Evolutionary conservation across 75 land plant genomes (phyloP).

Genomic region (Selaginella moellendorffii): DNA sequence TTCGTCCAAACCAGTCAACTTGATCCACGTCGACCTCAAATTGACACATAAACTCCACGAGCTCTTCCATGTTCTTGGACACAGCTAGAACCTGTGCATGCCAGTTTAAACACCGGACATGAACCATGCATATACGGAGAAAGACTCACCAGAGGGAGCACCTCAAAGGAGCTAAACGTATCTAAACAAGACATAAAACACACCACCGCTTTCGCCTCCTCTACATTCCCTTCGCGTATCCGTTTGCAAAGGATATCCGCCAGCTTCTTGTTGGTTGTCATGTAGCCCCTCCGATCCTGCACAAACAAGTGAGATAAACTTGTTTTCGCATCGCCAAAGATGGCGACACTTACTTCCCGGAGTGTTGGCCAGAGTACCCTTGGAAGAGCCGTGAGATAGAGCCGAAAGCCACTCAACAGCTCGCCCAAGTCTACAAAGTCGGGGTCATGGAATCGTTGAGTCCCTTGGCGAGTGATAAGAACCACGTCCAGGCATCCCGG

Average conservation of each 20-base stretch:
- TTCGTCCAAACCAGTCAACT: neutral
- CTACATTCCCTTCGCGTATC: neutral
- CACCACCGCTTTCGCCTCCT: neutral
- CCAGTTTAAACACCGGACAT: neutral
- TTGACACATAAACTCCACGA: neutral
- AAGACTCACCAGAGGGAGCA: neutral
- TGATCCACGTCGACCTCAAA: neutral
- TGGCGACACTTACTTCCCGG: neutral
- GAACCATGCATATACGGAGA: neutral
- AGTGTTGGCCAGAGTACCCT: neutral
- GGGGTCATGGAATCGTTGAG: neutral
- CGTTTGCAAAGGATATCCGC: neutral
- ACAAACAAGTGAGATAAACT: neutral
- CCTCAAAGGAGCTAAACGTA: neutral
- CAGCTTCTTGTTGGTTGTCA: neutral
- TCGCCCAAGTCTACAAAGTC: neutral
- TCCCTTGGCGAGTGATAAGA: neutral
- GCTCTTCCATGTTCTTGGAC: neutral
- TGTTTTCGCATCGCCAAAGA: neutral
- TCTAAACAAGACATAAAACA: neutral
- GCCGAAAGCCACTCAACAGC: neutral
- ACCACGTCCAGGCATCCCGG: neutral
- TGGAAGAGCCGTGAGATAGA: neutral
- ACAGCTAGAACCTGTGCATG: neutral
- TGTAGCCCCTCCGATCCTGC: neutral